phyloP scores from a whole-genome alignment of 768 basidiomycete species.

The Pleurotus ostreatus region DNA sequence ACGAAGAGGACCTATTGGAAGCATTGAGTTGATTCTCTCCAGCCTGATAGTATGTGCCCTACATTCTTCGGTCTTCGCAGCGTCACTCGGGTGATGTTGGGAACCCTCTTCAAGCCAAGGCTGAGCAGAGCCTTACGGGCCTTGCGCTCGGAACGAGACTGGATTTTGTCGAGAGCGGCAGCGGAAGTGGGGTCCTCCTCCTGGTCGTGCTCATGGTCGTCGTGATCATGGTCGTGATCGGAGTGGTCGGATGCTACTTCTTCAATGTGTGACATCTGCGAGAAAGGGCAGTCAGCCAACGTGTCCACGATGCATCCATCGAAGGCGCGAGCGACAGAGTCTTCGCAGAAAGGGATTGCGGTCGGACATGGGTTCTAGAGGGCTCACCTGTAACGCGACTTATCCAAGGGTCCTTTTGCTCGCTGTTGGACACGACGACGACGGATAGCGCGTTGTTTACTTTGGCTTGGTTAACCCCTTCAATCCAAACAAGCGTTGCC shows the following conservation, averaged over 20 bases:
- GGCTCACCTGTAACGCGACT: conserved; percentile 27
- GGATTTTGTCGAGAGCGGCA: conserved; percentile 87
- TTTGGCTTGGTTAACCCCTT: conserved; percentile 20
- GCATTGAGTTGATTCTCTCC: background rate
- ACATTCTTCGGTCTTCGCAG: conserved; percentile 94
- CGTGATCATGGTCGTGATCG: conserved; percentile 53
- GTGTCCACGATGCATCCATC: background rate
- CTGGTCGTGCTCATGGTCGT: conserved; percentile 48
- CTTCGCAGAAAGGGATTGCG: background rate
- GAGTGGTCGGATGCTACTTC: conserved; percentile 81
- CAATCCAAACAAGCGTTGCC: conserved; percentile 14
- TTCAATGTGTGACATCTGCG: conserved; percentile 79
- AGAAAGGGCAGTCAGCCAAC: background rate
- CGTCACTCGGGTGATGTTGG: conserved; percentile 92
- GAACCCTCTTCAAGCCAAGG: conserved; percentile 90
- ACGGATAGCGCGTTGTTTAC: conserved; percentile 25
- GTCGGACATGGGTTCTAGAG: background rate
- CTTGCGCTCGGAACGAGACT: conserved; percentile 92
- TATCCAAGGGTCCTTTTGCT: conserved; percentile 27
- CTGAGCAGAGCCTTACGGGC: conserved; percentile 90
- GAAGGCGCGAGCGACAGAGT: background rate
- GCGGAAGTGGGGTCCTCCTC: conserved; percentile 83
- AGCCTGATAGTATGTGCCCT: conserved; percentile 17
- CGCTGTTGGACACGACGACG: conserved; percentile 32
- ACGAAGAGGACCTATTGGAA: conserved; percentile 77